Percentiles rank a stretch among this genome's conserved stretches.
phyloP scores from a whole-genome alignment of 345 rosid genomes.

The Eucalyptus brandiana region DNA sequence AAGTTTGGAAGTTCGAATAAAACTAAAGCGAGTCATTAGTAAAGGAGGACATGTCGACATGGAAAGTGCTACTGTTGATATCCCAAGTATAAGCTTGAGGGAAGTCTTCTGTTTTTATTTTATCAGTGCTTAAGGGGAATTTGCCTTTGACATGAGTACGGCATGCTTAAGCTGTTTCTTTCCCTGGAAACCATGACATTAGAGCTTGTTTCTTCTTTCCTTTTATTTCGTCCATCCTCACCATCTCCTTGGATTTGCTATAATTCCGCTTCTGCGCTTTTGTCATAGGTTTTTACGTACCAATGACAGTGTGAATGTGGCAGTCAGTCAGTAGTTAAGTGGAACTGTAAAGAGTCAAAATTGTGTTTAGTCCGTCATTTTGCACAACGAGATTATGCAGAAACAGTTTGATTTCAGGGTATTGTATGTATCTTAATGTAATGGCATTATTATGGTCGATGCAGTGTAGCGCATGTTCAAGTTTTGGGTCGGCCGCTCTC shows the following conservation, averaged over 20 bases:
- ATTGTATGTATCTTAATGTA: background rate
- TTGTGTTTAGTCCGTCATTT: background rate
- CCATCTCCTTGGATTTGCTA: background rate
- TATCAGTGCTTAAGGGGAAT: background rate
- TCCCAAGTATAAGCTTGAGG: background rate
- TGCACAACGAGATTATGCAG: background rate
- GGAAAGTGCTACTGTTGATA: background rate
- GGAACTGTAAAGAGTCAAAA: background rate
- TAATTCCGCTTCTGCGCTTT: background rate
- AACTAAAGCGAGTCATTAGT: background rate
- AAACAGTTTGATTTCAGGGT: background rate
- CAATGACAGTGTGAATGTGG: background rate
- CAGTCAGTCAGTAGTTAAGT: background rate
- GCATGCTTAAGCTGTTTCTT: background rate
- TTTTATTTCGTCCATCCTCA: background rate
- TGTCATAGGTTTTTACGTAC: background rate
- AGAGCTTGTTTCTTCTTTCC: background rate
- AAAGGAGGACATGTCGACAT: background rate
- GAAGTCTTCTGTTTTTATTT: background rate
- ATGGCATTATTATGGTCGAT: background rate
- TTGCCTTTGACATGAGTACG: background rate
- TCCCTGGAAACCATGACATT: background rate
- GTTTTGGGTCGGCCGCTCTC: slow-evolving; percentile 6
- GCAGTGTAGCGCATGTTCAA: slow-evolving; percentile 15
- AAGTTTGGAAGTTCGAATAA: background rate